Evolutionary conservation across 176 grass and related monocot species (phyloP), one percentile per base, ranked within the genome.

Genomic region (Themeda triandra): DNA sequence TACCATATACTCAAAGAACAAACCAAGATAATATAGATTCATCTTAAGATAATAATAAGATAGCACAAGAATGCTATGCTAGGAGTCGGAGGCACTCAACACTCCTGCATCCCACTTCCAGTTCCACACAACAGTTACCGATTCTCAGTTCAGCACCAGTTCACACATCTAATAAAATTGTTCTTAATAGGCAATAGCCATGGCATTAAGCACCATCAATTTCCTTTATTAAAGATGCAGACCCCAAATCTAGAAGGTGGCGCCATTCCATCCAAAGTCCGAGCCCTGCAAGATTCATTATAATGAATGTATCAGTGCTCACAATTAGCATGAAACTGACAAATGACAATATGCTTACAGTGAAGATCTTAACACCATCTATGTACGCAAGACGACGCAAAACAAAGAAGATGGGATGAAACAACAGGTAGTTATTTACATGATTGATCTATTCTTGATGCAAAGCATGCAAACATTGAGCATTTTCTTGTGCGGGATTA

Each of bases 401-500:
- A 42, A 21, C 14, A 19, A 1, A 21, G 66, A 75, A 14, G 18
- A 27, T 5, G 4, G 10, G 2, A 32, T 88, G 8, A 66, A 86
- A 67, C 58, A 51, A 63, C 35, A 84, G 59, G 15, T 79, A 46
- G 25, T 70, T 67, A 86, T 82, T 92, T 91, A 93, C 84, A 92
- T 36, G 25, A 93, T 86, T 30, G 25, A 93, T 86, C 81, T 96
- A 94, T 73, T 94, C 88, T 83, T 99, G 93, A 99, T 96, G 96
- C 90, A 96, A 91, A 92, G 93, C 96, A 91, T 96, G 93, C 90
- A 96, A 96, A 89, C 87, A 96, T 64, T 96, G 93, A 90, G 91
- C 89, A 94, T 94, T 75, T 84, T 98, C 93, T 92, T 96, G 93
- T 89, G 93, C 89, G 58, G 75, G 91, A 91, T 92, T 73, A 78